Base-by-base conservation (phyloP, 2,329 filamentous ascomycete species). In the Aspergillus sp. region DNA sequence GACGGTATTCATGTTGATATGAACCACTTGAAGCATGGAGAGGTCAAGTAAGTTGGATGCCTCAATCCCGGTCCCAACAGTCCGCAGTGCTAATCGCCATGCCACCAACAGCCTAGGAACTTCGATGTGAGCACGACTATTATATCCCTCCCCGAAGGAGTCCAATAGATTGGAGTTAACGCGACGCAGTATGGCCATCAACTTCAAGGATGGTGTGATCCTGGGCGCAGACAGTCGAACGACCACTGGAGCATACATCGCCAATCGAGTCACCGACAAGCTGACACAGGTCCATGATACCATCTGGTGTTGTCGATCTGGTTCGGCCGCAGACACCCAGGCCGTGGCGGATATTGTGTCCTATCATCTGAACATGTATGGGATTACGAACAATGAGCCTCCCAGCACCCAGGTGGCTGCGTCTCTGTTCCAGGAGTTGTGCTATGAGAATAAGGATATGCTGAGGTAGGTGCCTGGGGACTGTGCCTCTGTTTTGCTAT, bases 1-100 rank as follows among this genome's bases (percentile, higher is more conserved):
- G 93, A 98, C 90, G 93, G 93, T 68, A 97, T 98, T 68, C 93
- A 98, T 70, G 79, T 98, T 60, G 93, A 98, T 67, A 98, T 98
- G 93, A 88, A 97, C 64, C 85, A 93, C 65, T 76, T 98, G 71
- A 98, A 98, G 83, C 93, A 89, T 73, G 93, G 93, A 52, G 93
- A 98, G 76, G 91, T 98, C 68, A 98, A 98, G 89, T 96, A 76
- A 74, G 88, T 75, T 52, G 12, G 28, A 12, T 34, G 19, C 19
- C 26, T 29, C 28, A 29, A 41, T 40, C n/a, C 2, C 12, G 27
- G 44, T 36, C 6, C n/a, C n/a, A 36, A 7, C 34, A 36, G 7
- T 12, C 34, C 26, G 34, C n/a, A 19, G 45, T 33, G 45, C 64
- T 68, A 64, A 72, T 66, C 51, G 55, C 52, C 35, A 36, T 50